Conservation (phyloP, 106 monocot genomes). For the Alisma plantagoaquatica region DNA sequence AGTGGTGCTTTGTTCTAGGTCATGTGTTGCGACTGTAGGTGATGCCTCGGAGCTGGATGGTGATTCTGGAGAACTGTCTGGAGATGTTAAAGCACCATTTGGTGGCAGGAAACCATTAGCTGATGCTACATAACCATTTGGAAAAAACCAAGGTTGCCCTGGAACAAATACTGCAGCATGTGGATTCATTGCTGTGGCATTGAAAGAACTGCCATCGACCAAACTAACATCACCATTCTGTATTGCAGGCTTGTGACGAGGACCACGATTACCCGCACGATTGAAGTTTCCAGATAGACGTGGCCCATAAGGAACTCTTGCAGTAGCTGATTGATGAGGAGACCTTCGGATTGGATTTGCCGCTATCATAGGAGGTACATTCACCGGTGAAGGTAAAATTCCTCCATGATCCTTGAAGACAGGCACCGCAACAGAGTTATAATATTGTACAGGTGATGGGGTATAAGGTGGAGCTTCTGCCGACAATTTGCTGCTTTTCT, state of each 20-base stretch:
- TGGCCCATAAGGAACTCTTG: slow-evolving; percentile 90
- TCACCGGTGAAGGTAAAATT: slow-evolving; percentile 69
- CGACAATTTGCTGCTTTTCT: slow-evolving; percentile 67
- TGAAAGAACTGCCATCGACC: slow-evolving; percentile 23
- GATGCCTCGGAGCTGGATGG: slow-evolving; percentile 18
- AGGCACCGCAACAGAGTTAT: slow-evolving; percentile 48
- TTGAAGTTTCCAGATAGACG: slow-evolving; percentile 67
- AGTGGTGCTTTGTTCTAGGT: slow-evolving; percentile 6
- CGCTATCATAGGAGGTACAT: slow-evolving; percentile 46
- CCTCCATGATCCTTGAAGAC: slow-evolving; percentile 61
- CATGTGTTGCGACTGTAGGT: slow-evolving; percentile 12
- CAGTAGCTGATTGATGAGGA: slow-evolving; percentile 78
- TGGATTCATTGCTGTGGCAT: slow-evolving; percentile 61
- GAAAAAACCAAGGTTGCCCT: slow-evolving; percentile 50
- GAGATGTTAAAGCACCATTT: slow-evolving; percentile 17
- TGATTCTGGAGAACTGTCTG: slow-evolving; percentile 18
- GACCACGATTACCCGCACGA: slow-evolving; percentile 45
- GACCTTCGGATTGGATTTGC: slow-evolving; percentile 51
- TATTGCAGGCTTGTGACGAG: slow-evolving; percentile 39
- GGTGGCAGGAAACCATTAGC: slow-evolving; percentile 20
- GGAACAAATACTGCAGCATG: slow-evolving; percentile 87
- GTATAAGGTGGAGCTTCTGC: slow-evolving; percentile 85
- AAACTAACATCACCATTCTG: slow-evolving; percentile 28
- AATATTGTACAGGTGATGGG: slow-evolving; percentile 63
- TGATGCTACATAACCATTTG: slow-evolving; percentile 39